Evolutionary conservation across 78 protist genomes (phyloP), one percentile per base, ranked within the genome.

Genomic region (Anaeramoeba ignava): DNA sequence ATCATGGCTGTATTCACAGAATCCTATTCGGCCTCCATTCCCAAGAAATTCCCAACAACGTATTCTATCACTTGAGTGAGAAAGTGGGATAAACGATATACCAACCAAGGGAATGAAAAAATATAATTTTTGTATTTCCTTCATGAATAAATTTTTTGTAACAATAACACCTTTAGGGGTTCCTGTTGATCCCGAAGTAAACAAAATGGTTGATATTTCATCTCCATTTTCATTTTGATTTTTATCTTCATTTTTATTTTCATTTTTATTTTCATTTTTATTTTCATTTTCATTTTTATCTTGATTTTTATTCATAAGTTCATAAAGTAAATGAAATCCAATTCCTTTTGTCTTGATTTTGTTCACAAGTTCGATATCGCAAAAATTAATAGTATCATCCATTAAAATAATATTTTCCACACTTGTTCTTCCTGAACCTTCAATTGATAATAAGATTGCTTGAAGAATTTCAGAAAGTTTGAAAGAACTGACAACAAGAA

Each of bases 11-110:
- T 86, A 86, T 37, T 67, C 27, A 41, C 41, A 1, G 8, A 86
- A 41, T 23, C 79, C 84, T 38, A 86, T 84, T 38, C 87, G 0
- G 33, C 88, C 88, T 3, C 88, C 88, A 36, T 84, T 84, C 39
- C 36, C 82, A 27, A 86, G 23, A 38, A 84, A 2, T 81, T 86
- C 86, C 88, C 88, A 86, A 38, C 82, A 1, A 27, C 81, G 0
- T 39, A 2, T 84, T 38, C 88, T 39, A 78, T 86, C 88, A 33
- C 54, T n/a, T 40, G 88, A 86, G 67, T 86, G 88, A 33, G 83
- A 68, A n/a, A 86, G 80, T 40, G 88, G 87, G 81, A 86, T 86
- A 84, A 82, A 86, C 17, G 80, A 2, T 73, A 40, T 8, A 33
- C 68, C 36, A 42, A 86, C 34, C 67, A 86, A 68, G 2, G 83